Percentiles rank a stretch among this genome's conserved stretches.
These are phyloP conservation scores for Xylaria sp. DNA, from an alignment of 2,329 filamentous ascomycete genomes.

Conservation along the genomic window DNA sequence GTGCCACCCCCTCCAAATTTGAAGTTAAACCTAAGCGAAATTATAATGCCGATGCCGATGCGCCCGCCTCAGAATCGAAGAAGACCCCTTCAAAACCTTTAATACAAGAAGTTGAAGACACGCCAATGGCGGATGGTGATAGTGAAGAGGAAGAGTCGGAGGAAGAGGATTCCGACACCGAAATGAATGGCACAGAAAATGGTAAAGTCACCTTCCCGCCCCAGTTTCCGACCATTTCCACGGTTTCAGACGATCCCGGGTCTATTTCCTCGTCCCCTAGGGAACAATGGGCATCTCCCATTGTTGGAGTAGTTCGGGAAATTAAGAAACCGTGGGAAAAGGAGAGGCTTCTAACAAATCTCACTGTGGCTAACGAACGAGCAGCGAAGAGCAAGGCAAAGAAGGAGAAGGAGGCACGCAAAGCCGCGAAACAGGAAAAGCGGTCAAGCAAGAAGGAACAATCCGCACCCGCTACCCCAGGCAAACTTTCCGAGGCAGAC, in stretches of 20 bases:
- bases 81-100: slow-evolving; percentile 53
- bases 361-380: slow-evolving; percentile 43
- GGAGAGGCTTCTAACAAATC: slow-evolving; percentile 41
- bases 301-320: slow-evolving; percentile 38
- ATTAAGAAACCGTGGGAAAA: slow-evolving; percentile 46
- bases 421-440: slow-evolving; percentile 19
- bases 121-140: slow-evolving; percentile 55
- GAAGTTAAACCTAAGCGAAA: slow-evolving; percentile 91
- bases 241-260: slow-evolving; percentile 42
- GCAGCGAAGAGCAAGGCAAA: slow-evolving; percentile 52
- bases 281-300: slow-evolving; percentile 32
- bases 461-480: slow-evolving; percentile 45
- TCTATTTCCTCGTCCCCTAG: slow-evolving; percentile 29
- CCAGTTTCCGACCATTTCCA: slow-evolving; percentile 28
- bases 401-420: slow-evolving; percentile 45
- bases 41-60: slow-evolving; percentile 95
- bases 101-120: slow-evolving; percentile 53
- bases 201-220: slow-evolving; percentile 37
- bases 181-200: slow-evolving; percentile 50
- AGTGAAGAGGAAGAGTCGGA: slow-evolving; percentile 59
- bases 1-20: slow-evolving; percentile 78
- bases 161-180: slow-evolving; percentile 52
- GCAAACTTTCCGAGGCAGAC: slow-evolving; percentile 64
- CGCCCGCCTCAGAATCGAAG: slow-evolving; percentile 64
- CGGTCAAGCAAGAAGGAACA: slow-evolving; percentile 38